A percentile compares a stretch with the other conserved stretches of the same genome.
phyloP scores from a whole-genome alignment of 768 basidiomycete species.

The Leccinum boreale region DNA sequence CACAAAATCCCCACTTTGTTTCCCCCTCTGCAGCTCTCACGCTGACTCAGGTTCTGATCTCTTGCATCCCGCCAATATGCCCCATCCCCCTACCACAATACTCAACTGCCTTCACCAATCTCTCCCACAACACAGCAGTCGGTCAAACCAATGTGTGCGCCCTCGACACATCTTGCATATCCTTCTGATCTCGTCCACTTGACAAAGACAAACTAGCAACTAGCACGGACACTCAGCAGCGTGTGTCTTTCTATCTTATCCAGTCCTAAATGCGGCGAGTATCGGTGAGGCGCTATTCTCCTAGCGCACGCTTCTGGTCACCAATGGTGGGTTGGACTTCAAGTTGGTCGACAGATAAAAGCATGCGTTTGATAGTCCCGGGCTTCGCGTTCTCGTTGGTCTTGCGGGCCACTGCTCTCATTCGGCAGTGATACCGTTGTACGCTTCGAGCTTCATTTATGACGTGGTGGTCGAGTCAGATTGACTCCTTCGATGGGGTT shows the following conservation, averaged over 20 bases:
- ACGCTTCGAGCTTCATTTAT: too few relatives aligned
- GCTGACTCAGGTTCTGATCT: constrained; percentile 7
- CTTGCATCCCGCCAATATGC: background rate
- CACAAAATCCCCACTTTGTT: too few relatives aligned
- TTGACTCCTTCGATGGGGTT: too few relatives aligned
- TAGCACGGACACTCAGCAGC: background rate
- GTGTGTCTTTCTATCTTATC: constrained; percentile 41
- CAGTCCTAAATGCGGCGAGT: constrained; percentile 35
- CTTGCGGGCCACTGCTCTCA: too few relatives aligned
- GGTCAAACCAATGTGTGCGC: too few relatives aligned
- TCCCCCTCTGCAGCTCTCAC: too few relatives aligned
- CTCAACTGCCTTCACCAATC: constrained; percentile 50
- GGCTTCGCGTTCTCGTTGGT: too few relatives aligned
- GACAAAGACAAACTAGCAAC: background rate
- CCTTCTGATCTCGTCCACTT: background rate
- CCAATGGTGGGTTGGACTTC: too few relatives aligned
- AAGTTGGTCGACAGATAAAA: too few relatives aligned
- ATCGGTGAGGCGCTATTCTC: constrained; percentile 23
- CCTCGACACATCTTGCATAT: background rate
- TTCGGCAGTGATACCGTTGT: too few relatives aligned
- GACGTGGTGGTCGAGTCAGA: too few relatives aligned
- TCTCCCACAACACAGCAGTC: constrained; percentile 40
- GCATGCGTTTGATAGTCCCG: too few relatives aligned
- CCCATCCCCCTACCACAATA: constrained; percentile 26
- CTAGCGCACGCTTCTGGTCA: background rate